Evolutionary conservation across 768 basidiomycete species (phyloP).

Genomic region (Naganishia randhawae): DNA sequence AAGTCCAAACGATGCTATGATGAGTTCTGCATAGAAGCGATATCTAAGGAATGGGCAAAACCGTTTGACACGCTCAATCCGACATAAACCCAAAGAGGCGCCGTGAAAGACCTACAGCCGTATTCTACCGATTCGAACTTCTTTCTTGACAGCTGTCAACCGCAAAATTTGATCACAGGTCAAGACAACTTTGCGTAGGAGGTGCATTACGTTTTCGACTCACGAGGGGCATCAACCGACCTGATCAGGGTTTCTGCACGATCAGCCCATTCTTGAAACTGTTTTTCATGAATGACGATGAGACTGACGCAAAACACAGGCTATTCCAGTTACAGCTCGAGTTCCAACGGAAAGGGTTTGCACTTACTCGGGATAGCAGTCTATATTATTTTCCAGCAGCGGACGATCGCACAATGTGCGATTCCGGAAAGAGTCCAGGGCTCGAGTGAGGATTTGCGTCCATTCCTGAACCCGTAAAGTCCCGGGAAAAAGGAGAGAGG

Average conservation of each 20-base stretch:
- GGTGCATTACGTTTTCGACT: neutral
- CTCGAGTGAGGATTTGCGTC: slow-evolving; percentile 36
- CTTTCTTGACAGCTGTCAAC: neutral
- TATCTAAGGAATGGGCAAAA: slow-evolving; percentile 22
- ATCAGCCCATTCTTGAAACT: slow-evolving; percentile 33
- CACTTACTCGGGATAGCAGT: slow-evolving; percentile 25
- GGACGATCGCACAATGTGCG: slow-evolving; percentile 18
- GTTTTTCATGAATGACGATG: slow-evolving; percentile 30
- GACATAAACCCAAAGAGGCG: no score
- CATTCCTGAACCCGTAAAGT: slow-evolving; percentile 35
- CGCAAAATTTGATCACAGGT: neutral
- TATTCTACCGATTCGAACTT: slow-evolving; percentile 1
- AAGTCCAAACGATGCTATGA: slow-evolving; percentile 36
- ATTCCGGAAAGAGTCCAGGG: slow-evolving; percentile 32
- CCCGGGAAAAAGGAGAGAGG: neutral
- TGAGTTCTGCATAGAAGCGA: slow-evolving; percentile 35
- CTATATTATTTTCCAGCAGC: neutral
- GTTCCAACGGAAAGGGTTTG: neutral
- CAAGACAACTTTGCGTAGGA: neutral
- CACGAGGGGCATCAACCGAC: slow-evolving; percentile 4
- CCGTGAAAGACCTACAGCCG: slow-evolving; percentile 18
- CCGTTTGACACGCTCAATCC: no score
- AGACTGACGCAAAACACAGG: slow-evolving; percentile 9
- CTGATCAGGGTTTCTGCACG: slow-evolving; percentile 10
- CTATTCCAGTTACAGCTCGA: neutral